Base-by-base conservation (phyloP, 805 yeast species). In the Myxozyma vanderwaltii region DNA sequence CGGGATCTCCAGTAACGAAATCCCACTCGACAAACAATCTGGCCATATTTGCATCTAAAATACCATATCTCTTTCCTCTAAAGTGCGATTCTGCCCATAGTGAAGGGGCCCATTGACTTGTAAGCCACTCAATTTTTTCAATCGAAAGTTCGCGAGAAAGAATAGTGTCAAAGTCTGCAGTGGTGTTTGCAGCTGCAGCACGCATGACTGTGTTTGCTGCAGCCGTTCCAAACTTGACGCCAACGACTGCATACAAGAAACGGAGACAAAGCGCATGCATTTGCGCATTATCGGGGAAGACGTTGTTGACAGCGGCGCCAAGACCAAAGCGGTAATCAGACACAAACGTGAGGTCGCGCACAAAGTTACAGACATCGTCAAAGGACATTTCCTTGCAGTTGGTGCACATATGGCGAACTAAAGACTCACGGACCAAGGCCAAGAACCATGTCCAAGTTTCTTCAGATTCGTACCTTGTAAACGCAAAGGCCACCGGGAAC, bases 391-490 rank as follows among this genome's bases (percentile, higher is more conserved):
- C 51, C 31, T 49, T 56, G 38, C 56, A 36, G 15, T 29, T 46
- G 15, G 43, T 31, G 21, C 31, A 15, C 24, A 57, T 8, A 17
- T 54, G 55, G 1, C 47, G 41, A 10, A 54, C 45, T n/a, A 58
- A 40, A 12, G 63, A 54, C 17, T 48, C 55, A 17, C 56, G 50
- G 15, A 58, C 29, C 13, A 27, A 24, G 17, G 50, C 5, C 13
- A 59, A 36, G 29, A 59, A 59, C 63, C 63, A 59, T 1, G 53
- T 46, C 61, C 61, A 57, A 0, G 45, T 31, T 26, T 39, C 52
- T 8, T 44, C 44, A 12, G 38, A 29, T 23, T 53, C 55, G n/a
- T 27, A 8, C 10, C 56, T 48, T 15, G 50, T 47, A 23, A 59
- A 35, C 4, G 59, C 59, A 23, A 54, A 54, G 6, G 59, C 63